Conservation (phyloP, 352 stramenopile genomes). For the Thraustochytrium sp. region DNA sequence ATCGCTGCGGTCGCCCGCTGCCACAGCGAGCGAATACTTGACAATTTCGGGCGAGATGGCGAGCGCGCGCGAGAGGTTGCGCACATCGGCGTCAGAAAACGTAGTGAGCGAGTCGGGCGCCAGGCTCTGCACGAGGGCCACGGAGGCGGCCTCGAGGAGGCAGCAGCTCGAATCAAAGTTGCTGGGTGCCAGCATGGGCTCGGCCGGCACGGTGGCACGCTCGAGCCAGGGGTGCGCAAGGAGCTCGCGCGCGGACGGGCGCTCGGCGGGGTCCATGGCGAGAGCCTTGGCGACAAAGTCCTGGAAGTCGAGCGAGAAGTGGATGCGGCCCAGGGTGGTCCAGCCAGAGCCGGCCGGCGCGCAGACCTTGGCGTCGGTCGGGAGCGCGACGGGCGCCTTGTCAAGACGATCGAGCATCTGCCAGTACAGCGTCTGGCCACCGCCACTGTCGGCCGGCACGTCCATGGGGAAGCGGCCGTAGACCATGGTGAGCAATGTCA, state of each 20-base stretch:
- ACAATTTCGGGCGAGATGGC: slow-evolving; percentile 15
- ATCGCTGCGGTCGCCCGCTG: background rate
- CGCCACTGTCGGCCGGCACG: background rate
- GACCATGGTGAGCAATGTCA: slow-evolving; percentile 67
- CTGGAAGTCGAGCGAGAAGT: background rate
- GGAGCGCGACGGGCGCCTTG: background rate
- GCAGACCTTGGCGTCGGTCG: background rate
- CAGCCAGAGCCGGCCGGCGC: background rate
- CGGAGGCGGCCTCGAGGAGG: background rate
- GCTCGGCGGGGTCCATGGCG: background rate
- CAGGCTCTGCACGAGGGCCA: background rate
- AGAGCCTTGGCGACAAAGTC: slow-evolving; percentile 9
- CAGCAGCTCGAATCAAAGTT: slow-evolving; percentile 11
- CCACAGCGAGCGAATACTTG: slow-evolving; percentile 34
- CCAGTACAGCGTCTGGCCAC: slow-evolving; percentile 7
- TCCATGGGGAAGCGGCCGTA: slow-evolving; percentile 66
- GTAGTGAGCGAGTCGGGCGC: background rate
- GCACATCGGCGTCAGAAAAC: background rate
- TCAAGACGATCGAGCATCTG: background rate
- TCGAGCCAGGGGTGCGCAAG: slow-evolving; percentile 21
- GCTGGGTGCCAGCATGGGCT: background rate
- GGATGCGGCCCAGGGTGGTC: background rate
- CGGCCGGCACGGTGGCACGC: background rate
- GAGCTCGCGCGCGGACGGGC: background rate
- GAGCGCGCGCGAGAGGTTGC: background rate